A percentile compares a stretch with the other conserved stretches of the same genome.
phyloP scores from a whole-genome alignment of 345 rosid species.

The Acer saccharum region DNA sequence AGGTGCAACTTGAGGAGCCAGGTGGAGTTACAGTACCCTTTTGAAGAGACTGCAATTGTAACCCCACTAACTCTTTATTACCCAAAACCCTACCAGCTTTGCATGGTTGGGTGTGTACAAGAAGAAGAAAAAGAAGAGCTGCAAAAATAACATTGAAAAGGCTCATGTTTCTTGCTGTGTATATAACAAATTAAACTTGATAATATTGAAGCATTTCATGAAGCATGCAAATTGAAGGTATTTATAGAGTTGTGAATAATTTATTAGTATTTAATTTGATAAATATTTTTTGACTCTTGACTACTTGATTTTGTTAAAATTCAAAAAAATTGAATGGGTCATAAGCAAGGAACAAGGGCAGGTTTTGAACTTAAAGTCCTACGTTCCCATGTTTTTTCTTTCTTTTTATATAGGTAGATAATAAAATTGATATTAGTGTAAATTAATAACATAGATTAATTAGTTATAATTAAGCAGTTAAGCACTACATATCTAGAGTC shows the following conservation, averaged over 20 bases:
- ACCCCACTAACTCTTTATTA: background rate
- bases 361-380: constrained; percentile 9
- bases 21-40: constrained; percentile 46
- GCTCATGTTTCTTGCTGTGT: constrained; percentile 25
- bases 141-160: constrained; percentile 21
- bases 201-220: constrained; percentile 1
- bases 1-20: constrained; percentile 54
- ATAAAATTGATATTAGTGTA: background rate
- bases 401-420: background rate
- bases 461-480: background rate
- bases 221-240: background rate
- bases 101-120: constrained; percentile 23
- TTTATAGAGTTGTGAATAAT: constrained; percentile 13
- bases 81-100: constrained; percentile 32
- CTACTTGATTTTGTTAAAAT: background rate
- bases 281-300: constrained; percentile 41
- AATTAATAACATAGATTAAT: background rate
- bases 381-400: background rate
- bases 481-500: background rate
- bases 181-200: no score
- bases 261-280: constrained; percentile 1
- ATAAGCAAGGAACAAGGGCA: background rate
- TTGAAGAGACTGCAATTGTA: constrained; percentile 58
- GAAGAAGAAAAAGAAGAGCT: constrained; percentile 20
- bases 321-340: constrained; percentile 27